A percentile compares a stretch with the other conserved stretches of the same genome.
Evolutionary conservation across 2,329 filamentous ascomycete species (phyloP).

Genomic region (Neonectria punicea): DNA sequence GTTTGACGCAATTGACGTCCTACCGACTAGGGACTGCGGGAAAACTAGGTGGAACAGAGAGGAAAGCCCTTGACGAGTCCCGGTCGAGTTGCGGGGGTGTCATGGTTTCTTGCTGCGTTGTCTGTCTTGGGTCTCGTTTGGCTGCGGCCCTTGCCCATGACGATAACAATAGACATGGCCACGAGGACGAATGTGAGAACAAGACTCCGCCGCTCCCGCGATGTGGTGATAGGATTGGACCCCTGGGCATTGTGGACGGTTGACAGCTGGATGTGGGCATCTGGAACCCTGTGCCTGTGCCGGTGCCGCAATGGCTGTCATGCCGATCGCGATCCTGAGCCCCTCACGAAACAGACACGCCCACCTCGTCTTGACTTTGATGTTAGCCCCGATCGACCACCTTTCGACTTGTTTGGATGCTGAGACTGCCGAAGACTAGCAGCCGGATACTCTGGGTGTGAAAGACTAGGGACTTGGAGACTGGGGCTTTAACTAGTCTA

Average conservation of each 20-base stretch:
- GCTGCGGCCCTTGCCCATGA: background rate
- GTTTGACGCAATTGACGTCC: slow-evolving; percentile 28
- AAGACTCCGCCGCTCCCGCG: background rate
- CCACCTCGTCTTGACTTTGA: background rate
- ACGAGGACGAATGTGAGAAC: background rate
- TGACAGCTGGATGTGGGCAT: background rate
- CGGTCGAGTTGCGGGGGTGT: slow-evolving; percentile 37
- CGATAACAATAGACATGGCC: background rate
- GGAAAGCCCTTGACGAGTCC: background rate
- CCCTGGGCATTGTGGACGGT: background rate
- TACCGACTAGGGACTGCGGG: slow-evolving; percentile 5
- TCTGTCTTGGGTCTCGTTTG: slow-evolving; percentile 14
- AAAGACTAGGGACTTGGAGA: background rate
- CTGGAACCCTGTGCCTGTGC: background rate
- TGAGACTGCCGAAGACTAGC: background rate
- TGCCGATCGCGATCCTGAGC: background rate
- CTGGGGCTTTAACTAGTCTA: background rate
- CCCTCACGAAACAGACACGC: background rate
- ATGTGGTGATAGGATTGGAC: background rate
- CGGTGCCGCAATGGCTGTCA: background rate
- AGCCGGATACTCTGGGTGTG: background rate
- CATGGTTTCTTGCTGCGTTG: slow-evolving; percentile 10
- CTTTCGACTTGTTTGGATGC: background rate
- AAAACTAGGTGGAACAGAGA: background rate
- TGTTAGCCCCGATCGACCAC: background rate